Base-by-base conservation (phyloP, 2,329 filamentous ascomycete species). In the Xylaria sp. region DNA sequence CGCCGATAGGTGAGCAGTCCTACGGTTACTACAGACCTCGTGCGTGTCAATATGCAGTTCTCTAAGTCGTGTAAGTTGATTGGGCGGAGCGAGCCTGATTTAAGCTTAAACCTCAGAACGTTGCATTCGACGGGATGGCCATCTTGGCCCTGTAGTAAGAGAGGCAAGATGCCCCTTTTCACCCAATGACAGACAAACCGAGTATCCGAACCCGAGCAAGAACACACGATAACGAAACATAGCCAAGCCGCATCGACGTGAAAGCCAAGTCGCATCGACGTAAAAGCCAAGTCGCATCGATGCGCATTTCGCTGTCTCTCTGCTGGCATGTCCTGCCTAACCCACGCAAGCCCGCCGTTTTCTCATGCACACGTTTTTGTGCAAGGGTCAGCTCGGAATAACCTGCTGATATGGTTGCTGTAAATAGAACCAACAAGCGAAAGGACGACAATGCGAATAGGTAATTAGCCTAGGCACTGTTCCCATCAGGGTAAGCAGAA, bases 41-140 rank as follows among this genome's bases (percentile, higher is more conserved):
- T 46, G 49, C 33, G 11, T 46, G 38, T 54, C 54, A 54, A 56
- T 40, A 67, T 65, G 60, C 66, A 67, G 49, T 49, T 57, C 38
- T 28, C 33, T 33, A 6, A 33, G 40, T n/a, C 56, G 38, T 54
- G 53, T 33, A 56, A 53, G 46, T 59, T 66, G 58, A 59, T 66
- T 68, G 63, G 63, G 28, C 33, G 54, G 56, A 48, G 53, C 15
- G 5, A 23, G 7, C 36, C 44, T 59, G 53, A 68, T 54, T 68
- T 68, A 68, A 68, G 66, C 66, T 68, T 68, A 68, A 68, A 68
- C 44, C 2, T 68, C 44, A 44, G 31, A 36, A 33, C 23, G 66
- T 66, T 62, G 66, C 66, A 66, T 66, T 59, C 51, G 53, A 66
- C 48, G 58, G 53, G 31, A 59, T 42, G 28, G 49, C 58, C 49